Conservation (phyloP, 2,329 filamentous ascomycete species). For the Fusarium sp. region DNA sequence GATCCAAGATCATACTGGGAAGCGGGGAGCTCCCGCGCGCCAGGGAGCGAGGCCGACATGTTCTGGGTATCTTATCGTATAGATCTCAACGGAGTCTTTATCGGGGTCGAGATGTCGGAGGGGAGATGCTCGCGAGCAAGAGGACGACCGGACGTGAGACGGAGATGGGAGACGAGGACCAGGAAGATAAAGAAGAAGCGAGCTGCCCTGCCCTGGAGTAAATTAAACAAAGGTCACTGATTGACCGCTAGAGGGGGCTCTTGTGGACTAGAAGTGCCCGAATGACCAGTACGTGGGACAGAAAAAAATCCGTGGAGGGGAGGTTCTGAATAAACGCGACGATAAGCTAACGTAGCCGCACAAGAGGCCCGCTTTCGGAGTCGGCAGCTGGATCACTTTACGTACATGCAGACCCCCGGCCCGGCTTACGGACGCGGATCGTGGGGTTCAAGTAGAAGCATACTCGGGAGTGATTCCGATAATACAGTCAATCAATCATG, state of each 20-base stretch:
- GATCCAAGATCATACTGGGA: conserved; percentile 94
- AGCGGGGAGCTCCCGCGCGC: conserved; percentile 82
- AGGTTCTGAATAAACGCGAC: conserved; percentile 40
- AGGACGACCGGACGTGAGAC: conserved; percentile 5
- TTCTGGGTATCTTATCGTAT: conserved; percentile 21
- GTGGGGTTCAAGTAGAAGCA: conserved; percentile 29
- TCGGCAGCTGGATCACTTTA: conserved; percentile 37
- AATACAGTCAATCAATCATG: neutral
- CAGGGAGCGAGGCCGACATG: conserved; percentile 75
- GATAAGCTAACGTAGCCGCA: conserved; percentile 46
- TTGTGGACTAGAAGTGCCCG: conserved; percentile 33
- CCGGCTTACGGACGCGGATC: conserved; percentile 28
- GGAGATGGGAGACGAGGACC: neutral
- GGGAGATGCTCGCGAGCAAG: conserved; percentile 11
- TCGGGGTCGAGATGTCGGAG: conserved; percentile 21
- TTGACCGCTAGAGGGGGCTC: conserved; percentile 25
- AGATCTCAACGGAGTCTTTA: conserved; percentile 9
- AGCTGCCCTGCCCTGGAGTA: neutral
- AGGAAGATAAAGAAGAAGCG: neutral
- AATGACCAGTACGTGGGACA: conserved; percentile 37
- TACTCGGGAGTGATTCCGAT: conserved; percentile 28
- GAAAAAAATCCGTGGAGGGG: conserved; percentile 35
- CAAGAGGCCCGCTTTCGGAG: conserved; percentile 48
- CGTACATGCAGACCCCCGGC: conserved; percentile 23
- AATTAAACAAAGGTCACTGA: conserved; percentile 11